phyloP scores from a whole-genome alignment of 164 flowering plant genomes.

The Chimonanthus praecox region DNA sequence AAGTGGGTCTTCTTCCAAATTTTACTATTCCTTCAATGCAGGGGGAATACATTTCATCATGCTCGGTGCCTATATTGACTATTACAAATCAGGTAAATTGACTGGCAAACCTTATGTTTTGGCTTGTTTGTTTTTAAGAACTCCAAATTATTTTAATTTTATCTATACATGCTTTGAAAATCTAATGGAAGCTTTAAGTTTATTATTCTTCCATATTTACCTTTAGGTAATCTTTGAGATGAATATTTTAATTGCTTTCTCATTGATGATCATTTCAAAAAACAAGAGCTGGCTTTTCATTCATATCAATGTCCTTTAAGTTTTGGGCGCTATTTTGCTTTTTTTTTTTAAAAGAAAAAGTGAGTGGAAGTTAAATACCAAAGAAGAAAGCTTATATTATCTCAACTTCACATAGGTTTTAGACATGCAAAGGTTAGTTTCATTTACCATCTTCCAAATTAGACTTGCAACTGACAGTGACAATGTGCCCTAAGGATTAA shows the following conservation, averaged over 20 bases:
- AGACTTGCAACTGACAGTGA: background rate
- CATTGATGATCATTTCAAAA: background rate
- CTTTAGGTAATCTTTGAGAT: background rate
- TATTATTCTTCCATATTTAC: background rate
- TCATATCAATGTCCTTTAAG: background rate
- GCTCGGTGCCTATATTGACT: constrained; percentile 79
- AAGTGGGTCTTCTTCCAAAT: constrained; percentile 69
- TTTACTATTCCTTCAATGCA: constrained; percentile 90
- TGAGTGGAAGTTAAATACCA: background rate
- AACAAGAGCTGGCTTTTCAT: background rate
- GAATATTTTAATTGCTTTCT: background rate
- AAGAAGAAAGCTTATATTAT: background rate
- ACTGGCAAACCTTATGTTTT: background rate
- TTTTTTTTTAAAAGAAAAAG: too few relatives aligned
- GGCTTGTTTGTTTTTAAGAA: background rate
- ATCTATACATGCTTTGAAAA: too few relatives aligned
- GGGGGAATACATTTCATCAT: constrained; percentile 93
- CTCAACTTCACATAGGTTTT: background rate
- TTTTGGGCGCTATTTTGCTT: background rate
- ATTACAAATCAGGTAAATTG: constrained; percentile 48
- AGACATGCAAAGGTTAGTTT: background rate
- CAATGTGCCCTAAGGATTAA: too few relatives aligned
- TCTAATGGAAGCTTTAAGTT: background rate
- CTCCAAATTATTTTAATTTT: too few relatives aligned
- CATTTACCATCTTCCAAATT: background rate